Evolutionary conservation across 2,329 filamentous ascomycete genomes (phyloP).

Genomic region (Pezicula rhizophila): DNA sequence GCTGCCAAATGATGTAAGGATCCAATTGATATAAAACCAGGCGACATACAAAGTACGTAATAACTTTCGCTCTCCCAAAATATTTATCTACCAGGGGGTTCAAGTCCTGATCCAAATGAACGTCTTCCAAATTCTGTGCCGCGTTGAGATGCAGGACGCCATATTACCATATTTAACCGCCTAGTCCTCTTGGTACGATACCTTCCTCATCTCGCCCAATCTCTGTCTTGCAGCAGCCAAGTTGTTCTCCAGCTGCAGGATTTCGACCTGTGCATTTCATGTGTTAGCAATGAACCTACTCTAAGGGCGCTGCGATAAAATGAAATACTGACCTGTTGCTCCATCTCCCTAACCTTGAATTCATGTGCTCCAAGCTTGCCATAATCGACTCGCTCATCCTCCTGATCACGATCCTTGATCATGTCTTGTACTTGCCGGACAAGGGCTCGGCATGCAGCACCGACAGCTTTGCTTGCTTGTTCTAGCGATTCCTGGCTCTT

Average conservation of each 20-base stretch:
- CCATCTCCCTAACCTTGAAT: slow-evolving; percentile 98
- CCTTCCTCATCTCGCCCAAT: slow-evolving; percentile 82
- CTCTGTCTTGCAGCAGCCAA: slow-evolving; percentile 73
- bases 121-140: too few relatives aligned
- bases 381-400: slow-evolving; percentile 84
- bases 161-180: too few relatives aligned
- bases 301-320: slow-evolving; percentile 3
- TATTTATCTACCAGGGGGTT: too few relatives aligned
- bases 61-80: too few relatives aligned
- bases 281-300: slow-evolving; percentile 15
- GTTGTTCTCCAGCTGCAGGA: slow-evolving; percentile 87
- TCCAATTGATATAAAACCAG: too few relatives aligned
- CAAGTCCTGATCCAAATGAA: too few relatives aligned
- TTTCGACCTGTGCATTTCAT: slow-evolving; percentile 68
- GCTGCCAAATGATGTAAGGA: too few relatives aligned
- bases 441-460: slow-evolving; percentile 76
- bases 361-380: slow-evolving; percentile 82
- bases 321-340: slow-evolving; percentile 76
- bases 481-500: slow-evolving; percentile 92
- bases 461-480: slow-evolving; percentile 86
- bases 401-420: slow-evolving; percentile 78
- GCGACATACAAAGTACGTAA: too few relatives aligned
- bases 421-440: slow-evolving; percentile 92
- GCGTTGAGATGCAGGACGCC: too few relatives aligned
- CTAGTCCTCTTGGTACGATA: slow-evolving; percentile 27